phyloP scores from a whole-genome alignment of 1,139 yeast genomes.

The Debaryomyces nepalensis region DNA sequence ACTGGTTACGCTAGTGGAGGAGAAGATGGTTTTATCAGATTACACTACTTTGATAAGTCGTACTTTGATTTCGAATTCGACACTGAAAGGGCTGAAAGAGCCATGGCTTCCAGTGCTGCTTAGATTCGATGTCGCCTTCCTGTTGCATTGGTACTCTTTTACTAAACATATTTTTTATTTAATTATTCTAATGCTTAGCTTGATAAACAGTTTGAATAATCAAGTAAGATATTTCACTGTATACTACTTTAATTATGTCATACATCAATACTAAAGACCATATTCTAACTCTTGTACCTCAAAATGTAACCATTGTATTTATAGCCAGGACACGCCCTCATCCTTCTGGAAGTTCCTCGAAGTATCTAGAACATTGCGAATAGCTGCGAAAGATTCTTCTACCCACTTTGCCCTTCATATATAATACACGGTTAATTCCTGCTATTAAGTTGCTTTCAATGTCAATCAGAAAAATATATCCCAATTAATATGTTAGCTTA shows the following conservation, averaged over 20 bases:
- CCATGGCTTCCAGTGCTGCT: slow-evolving; percentile 41
- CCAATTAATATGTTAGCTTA: background rate
- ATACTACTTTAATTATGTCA: slow-evolving; percentile 12
- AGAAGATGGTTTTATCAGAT: slow-evolving; percentile 96
- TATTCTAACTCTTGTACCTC: background rate
- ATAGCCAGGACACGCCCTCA: slow-evolving; percentile 1
- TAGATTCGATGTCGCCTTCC: slow-evolving; percentile 11
- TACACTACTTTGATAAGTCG: slow-evolving; percentile 89
- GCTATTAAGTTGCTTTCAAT: too few species aligned
- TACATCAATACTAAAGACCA: slow-evolving; percentile 4
- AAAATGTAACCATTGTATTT: background rate
- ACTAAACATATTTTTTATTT: slow-evolving; percentile 7
- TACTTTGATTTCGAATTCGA: slow-evolving; percentile 93
- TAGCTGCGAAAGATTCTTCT: slow-evolving; percentile 8
- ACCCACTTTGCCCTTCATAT: background rate
- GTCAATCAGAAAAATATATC: too few species aligned
- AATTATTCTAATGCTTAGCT: slow-evolving; percentile 9
- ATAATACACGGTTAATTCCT: background rate
- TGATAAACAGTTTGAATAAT: slow-evolving; percentile 8
- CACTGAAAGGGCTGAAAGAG: slow-evolving; percentile 79
- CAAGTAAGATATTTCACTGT: slow-evolving; percentile 11
- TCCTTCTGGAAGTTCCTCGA: slow-evolving; percentile 6
- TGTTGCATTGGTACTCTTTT: slow-evolving; percentile 12
- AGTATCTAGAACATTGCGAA: slow-evolving; percentile 1
- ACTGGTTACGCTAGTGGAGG: slow-evolving; percentile 94